phyloP scores from a whole-genome alignment of 78 protist species.

The Trichosphaerium sp. region DNA sequence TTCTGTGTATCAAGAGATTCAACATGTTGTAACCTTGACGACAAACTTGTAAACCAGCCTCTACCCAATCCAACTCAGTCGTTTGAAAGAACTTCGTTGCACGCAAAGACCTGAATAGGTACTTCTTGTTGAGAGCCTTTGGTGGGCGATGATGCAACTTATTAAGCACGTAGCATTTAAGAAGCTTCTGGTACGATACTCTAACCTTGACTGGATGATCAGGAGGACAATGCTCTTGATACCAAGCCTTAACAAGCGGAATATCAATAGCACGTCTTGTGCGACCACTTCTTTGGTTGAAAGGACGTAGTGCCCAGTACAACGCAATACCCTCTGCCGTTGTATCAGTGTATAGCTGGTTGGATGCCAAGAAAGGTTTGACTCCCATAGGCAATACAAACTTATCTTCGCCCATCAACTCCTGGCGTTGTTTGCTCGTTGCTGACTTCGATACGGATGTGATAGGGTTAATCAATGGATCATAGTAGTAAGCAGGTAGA shows the following conservation, averaged over 20 bases:
- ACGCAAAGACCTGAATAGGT: conserved; percentile 70
- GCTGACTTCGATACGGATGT: conserved; percentile 20
- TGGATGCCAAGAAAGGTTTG: conserved; percentile 25
- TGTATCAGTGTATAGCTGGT: conserved; percentile 71
- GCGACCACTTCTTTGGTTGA: conserved; percentile 77
- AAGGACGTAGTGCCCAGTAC: conserved; percentile 96
- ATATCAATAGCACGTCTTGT: conserved; percentile 90
- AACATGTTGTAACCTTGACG: conserved; percentile 99
- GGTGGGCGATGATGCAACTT: conserved; percentile 73
- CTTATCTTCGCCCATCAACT: conserved; percentile 10
- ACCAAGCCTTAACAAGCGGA: conserved; percentile 95
- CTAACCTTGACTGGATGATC: conserved; percentile 92
- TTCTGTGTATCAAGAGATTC: conserved; percentile 96
- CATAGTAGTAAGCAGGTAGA: conserved; percentile 90
- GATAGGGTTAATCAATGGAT: conserved; percentile 90
- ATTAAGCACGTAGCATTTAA: conserved; percentile 91
- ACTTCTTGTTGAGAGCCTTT: conserved; percentile 72
- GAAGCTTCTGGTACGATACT: conserved; percentile 95
- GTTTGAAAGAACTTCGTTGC: conserved; percentile 95
- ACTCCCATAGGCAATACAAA: conserved; percentile 50
- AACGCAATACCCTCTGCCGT: conserved; percentile 89
- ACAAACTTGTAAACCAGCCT: conserved; percentile 99
- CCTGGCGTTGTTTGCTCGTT: neutral
- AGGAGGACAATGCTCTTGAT: conserved; percentile 91
- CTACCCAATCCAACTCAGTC: conserved; percentile 99